Conservation (phyloP, 306 rosid species). For the Alnus rubra region DNA sequence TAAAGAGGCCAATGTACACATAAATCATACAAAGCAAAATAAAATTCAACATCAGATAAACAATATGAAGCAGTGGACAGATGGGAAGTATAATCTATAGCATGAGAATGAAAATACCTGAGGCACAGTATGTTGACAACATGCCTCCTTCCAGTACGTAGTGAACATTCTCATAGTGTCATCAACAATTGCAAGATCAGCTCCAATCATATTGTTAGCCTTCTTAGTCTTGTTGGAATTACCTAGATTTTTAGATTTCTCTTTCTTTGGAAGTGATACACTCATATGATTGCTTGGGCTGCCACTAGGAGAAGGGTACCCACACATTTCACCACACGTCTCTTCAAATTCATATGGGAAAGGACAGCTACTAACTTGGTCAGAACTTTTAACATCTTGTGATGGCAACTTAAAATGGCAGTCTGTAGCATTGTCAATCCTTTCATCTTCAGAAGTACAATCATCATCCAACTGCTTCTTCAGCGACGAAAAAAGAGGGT, state of each 20-base stretch:
- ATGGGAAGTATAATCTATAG: background rate
- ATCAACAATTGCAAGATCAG: constrained; percentile 43
- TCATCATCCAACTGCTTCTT: constrained; percentile 57
- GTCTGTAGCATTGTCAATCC: constrained; percentile 28
- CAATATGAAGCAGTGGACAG: background rate
- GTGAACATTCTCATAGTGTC: constrained; percentile 61
- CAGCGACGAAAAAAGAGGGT: constrained; percentile 42
- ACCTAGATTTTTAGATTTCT: constrained; percentile 31
- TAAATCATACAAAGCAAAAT: background rate
- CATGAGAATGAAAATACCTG: constrained; percentile 53
- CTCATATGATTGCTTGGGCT: constrained; percentile 31
- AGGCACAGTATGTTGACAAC: constrained; percentile 42
- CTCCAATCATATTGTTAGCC: constrained; percentile 4
- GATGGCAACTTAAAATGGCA: constrained; percentile 37
- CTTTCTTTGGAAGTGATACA: constrained; percentile 42
- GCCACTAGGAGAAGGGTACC: constrained; percentile 32
- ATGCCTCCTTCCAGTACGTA: constrained; percentile 76
- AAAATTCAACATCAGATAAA: background rate
- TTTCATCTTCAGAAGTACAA: constrained; percentile 37
- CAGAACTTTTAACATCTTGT: constrained; percentile 45
- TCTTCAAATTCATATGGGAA: constrained; percentile 85
- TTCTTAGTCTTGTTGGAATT: constrained; percentile 22
- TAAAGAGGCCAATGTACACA: background rate
- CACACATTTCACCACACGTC: constrained; percentile 41
- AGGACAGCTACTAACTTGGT: constrained; percentile 76